Percentiles rank a stretch among this genome's conserved stretches.
phyloP scores from a whole-genome alignment of 176 grass and related monocot genomes.

The Carex parvula region DNA sequence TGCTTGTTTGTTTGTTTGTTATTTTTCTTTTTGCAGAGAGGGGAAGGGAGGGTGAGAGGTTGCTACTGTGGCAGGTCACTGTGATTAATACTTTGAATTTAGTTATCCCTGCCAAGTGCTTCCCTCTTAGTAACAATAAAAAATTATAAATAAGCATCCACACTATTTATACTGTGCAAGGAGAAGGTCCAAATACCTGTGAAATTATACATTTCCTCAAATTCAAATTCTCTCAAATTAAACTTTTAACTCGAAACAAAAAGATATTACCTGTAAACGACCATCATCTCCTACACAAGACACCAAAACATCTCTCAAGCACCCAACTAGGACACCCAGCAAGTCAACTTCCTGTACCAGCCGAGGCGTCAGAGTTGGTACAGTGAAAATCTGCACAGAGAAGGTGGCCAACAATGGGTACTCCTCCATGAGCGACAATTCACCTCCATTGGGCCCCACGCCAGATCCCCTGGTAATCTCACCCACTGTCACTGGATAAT shows the following conservation, averaged over 20 bases:
- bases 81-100: not conserved
- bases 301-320: slow-evolving; percentile 65
- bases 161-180: not conserved
- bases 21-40: not conserved
- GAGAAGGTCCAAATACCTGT: not conserved
- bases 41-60: not conserved
- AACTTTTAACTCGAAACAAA: not conserved
- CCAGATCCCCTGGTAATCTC: slow-evolving; percentile 54
- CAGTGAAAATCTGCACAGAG: slow-evolving; percentile 98
- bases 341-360: slow-evolving; percentile 81
- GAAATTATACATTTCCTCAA: not conserved
- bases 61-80: not conserved
- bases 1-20: not conserved
- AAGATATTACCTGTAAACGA: slow-evolving; percentile 59
- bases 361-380: slow-evolving; percentile 57
- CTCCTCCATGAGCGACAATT: slow-evolving; percentile 40
- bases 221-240: not conserved
- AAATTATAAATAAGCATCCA: not conserved
- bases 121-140: not conserved
- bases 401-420: slow-evolving; percentile 64
- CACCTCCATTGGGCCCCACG: slow-evolving; percentile 8
- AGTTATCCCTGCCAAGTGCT: not conserved
- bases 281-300: slow-evolving; percentile 70
- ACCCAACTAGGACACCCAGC: slow-evolving; percentile 63
- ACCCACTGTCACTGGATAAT: slow-evolving; percentile 59